Evolutionary conservation across 202 grass and related monocot genomes (phyloP), one percentile per base, ranked within the genome.

Genomic region (Schoenoplectus triqueter): DNA sequence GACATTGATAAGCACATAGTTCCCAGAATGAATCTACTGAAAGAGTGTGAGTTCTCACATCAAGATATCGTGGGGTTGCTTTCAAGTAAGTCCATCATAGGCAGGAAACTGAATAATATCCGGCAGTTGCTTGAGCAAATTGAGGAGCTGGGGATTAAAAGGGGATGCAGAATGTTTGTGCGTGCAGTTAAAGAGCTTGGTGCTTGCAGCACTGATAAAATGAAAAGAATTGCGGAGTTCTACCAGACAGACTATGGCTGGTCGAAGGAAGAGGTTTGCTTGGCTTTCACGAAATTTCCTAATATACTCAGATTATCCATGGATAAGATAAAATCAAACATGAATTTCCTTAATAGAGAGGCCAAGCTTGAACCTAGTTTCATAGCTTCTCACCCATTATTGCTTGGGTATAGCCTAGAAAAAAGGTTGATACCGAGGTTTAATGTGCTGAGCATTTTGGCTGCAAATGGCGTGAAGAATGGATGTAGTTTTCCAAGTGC

Each of bases 391-490:
- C 44, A 70, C 1, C 89, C 86, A 2, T 62, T 80, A 50, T 56
- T 94, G 14, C 90, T 94, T 50, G 85, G 78, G 81, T 87, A 82
- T 70, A 90, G 92, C 78, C 69, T 94, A 70, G 86, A 92, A 82
- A 75, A 80, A 85, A 88, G 88, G 74, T 73, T 92, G 61, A 71
- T 86, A 64, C 92, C 88, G 40, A 83, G 90, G 72, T 61, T 90
- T 55, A 54, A 84, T 47, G 90, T 95, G 44, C 41, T 92, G 41
- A 92, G 69, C 74, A 84, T 85, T 1, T 72, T 95, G 82, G 88
- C 87, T 57, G 31, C 82, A 52, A 92, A 42, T 42, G 78, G 86
- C 0, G 21, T 86, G 14, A 80, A 87, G 41, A 42, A 81, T 54
- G 78, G 77, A 45, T 57, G 81, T 18, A 85, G 74, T 62, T 87